These are phyloP conservation scores for Suillus decipiens DNA, from an alignment of 768 basidiomycete species.

Conservation along the genomic window DNA sequence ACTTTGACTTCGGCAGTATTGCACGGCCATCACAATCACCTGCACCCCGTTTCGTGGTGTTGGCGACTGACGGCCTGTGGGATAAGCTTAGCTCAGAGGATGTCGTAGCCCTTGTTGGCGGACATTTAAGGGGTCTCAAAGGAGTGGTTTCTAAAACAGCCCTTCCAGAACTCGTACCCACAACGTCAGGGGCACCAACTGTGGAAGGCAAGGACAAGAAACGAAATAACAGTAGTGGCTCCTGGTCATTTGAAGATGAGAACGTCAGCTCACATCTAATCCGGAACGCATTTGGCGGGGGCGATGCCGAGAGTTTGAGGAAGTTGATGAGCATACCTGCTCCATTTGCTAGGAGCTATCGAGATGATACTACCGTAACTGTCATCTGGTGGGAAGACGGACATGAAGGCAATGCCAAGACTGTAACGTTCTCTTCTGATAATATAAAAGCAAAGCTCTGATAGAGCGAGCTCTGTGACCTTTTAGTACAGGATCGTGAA, in stretches of 20 bases:
- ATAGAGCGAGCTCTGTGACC: slow-evolving; percentile 4
- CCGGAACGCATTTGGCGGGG: slow-evolving; percentile 91
- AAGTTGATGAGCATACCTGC: slow-evolving; percentile 79
- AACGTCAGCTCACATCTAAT: slow-evolving; percentile 83
- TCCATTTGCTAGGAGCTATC: slow-evolving; percentile 70
- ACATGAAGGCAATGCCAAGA: slow-evolving; percentile 42
- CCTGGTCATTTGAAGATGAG: slow-evolving; percentile 80
- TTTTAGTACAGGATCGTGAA: slow-evolving; percentile 4
- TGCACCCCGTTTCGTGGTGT: slow-evolving; percentile 69
- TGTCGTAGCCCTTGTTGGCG: slow-evolving; percentile 84
- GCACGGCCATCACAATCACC: slow-evolving; percentile 23
- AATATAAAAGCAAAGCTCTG: slow-evolving; percentile 55
- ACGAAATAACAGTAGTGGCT: slow-evolving; percentile 40
- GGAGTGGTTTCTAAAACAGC: slow-evolving; percentile 62
- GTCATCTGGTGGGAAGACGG: slow-evolving; percentile 85
- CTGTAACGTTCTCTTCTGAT: slow-evolving; percentile 30
- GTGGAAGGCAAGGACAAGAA: slow-evolving; percentile 64
- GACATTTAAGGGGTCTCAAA: slow-evolving; percentile 71
- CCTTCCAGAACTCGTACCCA: slow-evolving; percentile 57
- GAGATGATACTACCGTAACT: slow-evolving; percentile 86
- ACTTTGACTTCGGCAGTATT: slow-evolving; percentile 51
- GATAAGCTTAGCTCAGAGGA: slow-evolving; percentile 78
- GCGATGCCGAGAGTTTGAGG: slow-evolving; percentile 57
- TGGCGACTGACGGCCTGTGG: slow-evolving; percentile 89
- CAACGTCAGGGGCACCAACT: slow-evolving; percentile 50